Evolutionary conservation across 176 grass and related monocot species (phyloP).

Genomic region (Tillandsia fasciculata): DNA sequence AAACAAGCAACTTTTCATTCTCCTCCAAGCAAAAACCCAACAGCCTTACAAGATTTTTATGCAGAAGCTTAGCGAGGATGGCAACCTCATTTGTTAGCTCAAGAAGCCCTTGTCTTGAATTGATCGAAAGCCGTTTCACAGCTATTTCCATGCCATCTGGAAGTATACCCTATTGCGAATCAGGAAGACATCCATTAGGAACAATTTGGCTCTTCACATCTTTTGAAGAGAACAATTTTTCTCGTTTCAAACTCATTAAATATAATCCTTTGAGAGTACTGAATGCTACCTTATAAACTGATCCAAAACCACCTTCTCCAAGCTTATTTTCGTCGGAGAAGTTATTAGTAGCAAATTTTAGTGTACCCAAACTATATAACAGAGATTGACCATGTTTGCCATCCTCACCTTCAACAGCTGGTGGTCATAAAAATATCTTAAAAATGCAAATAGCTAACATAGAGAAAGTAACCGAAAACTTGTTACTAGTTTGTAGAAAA

Average conservation of each 20-base stretch:
- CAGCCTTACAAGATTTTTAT: neutral
- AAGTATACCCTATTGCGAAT: constrained; percentile 7
- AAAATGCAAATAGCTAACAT: neutral
- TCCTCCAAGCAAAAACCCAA: neutral
- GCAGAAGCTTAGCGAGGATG: neutral
- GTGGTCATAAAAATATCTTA: neutral
- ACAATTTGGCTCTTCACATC: neutral
- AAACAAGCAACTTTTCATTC: constrained; percentile 1
- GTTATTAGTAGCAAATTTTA: constrained; percentile 1
- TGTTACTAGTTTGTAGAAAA: too few species aligned
- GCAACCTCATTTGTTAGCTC: constrained; percentile 2
- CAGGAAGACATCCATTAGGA: neutral
- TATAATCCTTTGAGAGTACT: too few species aligned
- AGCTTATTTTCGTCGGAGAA: neutral
- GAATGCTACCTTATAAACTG: neutral
- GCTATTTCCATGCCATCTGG: neutral
- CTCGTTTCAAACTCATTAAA: too few species aligned
- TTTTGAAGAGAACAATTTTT: too few species aligned
- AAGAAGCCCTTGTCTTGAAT: neutral
- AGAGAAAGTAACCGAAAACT: too few species aligned
- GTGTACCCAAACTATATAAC: neutral
- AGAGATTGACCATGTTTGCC: neutral
- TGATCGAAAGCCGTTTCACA: neutral
- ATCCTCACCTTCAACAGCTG: neutral
- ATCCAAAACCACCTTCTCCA: constrained; percentile 8